Conservation (phyloP, 495 filamentous ascomycete genomes). For the Aspergillus saccharolyticus region DNA sequence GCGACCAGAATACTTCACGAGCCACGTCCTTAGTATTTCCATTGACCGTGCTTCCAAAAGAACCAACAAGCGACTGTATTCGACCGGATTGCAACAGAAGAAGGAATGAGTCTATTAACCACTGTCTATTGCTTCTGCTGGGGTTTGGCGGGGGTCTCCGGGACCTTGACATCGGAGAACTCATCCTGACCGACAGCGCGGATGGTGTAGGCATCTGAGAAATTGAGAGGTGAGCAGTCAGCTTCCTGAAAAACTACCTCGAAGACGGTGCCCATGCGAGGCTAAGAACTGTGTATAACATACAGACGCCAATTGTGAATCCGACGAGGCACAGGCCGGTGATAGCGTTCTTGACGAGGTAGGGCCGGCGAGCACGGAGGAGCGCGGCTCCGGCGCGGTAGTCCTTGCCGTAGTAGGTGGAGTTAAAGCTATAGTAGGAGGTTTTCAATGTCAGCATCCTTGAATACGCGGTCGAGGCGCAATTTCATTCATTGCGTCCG, state of each 20-base stretch:
- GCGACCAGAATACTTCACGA: not conserved
- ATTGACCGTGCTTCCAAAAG: too few species aligned
- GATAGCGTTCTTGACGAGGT: slow-evolving; percentile 80
- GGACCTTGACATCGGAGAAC: slow-evolving; percentile 91
- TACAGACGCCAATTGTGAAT: slow-evolving; percentile 78
- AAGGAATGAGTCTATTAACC: not conserved
- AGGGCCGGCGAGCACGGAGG: slow-evolving; percentile 84
- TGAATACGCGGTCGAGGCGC: not conserved
- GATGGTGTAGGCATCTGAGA: slow-evolving; percentile 80
- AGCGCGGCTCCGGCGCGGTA: slow-evolving; percentile 77
- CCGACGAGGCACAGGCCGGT: slow-evolving; percentile 65
- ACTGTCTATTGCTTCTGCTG: slow-evolving; percentile 22
- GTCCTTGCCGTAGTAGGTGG: slow-evolving; percentile 85
- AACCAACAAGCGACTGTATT: not conserved
- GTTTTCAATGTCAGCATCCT: slow-evolving; percentile 3
- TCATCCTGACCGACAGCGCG: slow-evolving; percentile 90
- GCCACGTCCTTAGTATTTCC: not conserved
- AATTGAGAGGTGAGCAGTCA: not conserved
- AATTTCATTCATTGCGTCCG: not conserved
- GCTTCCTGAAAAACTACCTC: not conserved
- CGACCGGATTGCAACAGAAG: not conserved
- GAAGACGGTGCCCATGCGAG: not conserved
- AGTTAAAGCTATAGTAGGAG: slow-evolving; percentile 54
- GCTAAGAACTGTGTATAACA: slow-evolving; percentile 23
- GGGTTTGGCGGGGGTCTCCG: slow-evolving; percentile 56